phyloP scores from a whole-genome alignment of 176 grass and related monocot genomes.

The Melocanna baccifera region DNA sequence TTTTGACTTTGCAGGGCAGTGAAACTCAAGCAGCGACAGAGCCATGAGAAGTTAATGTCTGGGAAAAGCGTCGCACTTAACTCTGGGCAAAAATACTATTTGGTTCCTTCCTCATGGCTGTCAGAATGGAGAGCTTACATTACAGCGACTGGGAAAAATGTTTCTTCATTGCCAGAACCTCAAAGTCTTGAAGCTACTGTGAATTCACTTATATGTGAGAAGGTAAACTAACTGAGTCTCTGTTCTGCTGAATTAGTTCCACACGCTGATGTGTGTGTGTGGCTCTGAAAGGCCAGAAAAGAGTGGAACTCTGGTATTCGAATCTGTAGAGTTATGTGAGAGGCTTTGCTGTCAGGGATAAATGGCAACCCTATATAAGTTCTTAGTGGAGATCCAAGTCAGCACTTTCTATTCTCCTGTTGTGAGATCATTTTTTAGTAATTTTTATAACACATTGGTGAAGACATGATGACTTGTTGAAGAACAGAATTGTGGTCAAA shows the following conservation, averaged over 20 bases:
- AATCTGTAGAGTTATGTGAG: background rate
- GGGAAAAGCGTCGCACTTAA: conserved; percentile 69
- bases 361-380: background rate
- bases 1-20: conserved; percentile 55
- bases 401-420: background rate
- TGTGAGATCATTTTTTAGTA: conserved; percentile 10
- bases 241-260: conserved; percentile 12
- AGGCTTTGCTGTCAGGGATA: background rate
- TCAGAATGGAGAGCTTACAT: conserved; percentile 88
- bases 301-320: conserved; percentile 1
- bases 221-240: conserved; percentile 53
- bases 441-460: background rate
- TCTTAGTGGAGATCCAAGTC: background rate
- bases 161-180: conserved; percentile 75
- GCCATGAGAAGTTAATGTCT: conserved; percentile 77
- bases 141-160: conserved; percentile 85
- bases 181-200: conserved; percentile 59
- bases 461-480: background rate
- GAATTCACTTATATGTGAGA: conserved; percentile 79
- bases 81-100: conserved; percentile 71
- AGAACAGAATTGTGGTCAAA: background rate
- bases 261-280: background rate
- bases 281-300: background rate
- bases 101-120: conserved; percentile 85
- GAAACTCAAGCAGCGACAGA: conserved; percentile 84